Percentiles rank a stretch among this genome's conserved stretches.
phyloP scores from a whole-genome alignment of 2,329 filamentous ascomycete species.

The Aureobasidium sp. region DNA sequence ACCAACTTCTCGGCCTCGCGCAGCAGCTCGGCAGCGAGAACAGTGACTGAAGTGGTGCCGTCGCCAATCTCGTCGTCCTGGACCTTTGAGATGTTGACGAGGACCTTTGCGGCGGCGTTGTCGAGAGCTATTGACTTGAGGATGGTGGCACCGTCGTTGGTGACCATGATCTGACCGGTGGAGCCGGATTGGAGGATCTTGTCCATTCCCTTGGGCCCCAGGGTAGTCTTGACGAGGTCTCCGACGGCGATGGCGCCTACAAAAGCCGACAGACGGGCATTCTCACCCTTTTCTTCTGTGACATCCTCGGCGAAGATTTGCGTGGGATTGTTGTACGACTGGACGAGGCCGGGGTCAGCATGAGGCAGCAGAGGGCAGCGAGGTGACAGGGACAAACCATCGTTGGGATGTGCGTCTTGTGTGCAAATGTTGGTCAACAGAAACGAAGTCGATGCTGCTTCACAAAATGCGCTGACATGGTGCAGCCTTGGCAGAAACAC shows the following conservation, averaged over 20 bases:
- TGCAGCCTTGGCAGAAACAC: not conserved
- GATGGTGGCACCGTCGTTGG: conserved; percentile 97
- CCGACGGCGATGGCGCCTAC: conserved; percentile 97
- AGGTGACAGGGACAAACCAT: conserved; percentile 15
- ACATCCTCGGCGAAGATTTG: conserved; percentile 98
- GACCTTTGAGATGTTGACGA: conserved; percentile 99
- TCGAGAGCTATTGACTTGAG: conserved; percentile 97
- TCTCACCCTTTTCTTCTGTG: conserved; percentile 96
- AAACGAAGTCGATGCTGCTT: conserved; percentile 6
- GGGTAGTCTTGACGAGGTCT: conserved; percentile 92
- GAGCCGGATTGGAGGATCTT: conserved; percentile 95
- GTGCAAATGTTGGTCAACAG: not conserved
- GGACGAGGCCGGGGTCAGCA: not conserved
- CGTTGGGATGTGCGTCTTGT: conserved; percentile 11
- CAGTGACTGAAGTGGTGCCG: conserved; percentile 95
- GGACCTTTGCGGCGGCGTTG: conserved; percentile 94
- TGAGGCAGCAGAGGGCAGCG: not conserved
- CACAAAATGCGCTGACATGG: conserved; percentile 6
- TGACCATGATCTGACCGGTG: conserved; percentile 95
- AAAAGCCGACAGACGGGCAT: conserved; percentile 96
- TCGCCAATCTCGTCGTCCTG: conserved; percentile 98
- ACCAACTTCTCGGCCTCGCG: conserved; percentile 96
- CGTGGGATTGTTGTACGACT: conserved; percentile 62
- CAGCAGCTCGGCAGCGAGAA: conserved; percentile 88
- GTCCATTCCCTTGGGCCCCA: conserved; percentile 98